Evolutionary conservation across 148 eudicot species (phyloP).

Genomic region (Camellia japonica): DNA sequence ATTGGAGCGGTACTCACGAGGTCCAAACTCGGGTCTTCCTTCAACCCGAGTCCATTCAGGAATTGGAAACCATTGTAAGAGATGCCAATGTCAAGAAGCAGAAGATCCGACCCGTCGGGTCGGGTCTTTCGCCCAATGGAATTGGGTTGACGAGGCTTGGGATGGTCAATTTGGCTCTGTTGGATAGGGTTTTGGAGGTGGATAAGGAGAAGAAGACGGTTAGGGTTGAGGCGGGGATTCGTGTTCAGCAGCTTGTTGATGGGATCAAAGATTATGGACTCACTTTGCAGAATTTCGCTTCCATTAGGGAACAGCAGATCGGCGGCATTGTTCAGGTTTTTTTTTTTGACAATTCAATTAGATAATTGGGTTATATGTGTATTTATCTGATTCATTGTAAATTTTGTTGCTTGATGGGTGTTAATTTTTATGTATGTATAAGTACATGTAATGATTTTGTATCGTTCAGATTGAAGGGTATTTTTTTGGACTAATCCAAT

Average conservation of each 20-base stretch:
- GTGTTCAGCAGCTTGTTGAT: slow-evolving; percentile 95
- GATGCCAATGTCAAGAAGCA: slow-evolving; percentile 45
- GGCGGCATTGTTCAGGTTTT: slow-evolving; percentile 93
- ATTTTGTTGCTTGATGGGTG: background rate
- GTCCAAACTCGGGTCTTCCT: slow-evolving; percentile 64
- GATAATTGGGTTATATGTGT: background rate
- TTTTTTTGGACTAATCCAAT: background rate
- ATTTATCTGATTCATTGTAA: background rate
- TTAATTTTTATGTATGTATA: background rate
- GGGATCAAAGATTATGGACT: slow-evolving; percentile 73
- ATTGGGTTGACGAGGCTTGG: slow-evolving; percentile 86
- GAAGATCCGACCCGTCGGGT: slow-evolving; percentile 84
- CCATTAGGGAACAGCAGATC: slow-evolving; percentile 89
- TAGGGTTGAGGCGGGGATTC: slow-evolving; percentile 73
- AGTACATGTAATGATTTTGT: background rate
- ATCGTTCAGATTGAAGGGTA: too few relatives aligned
- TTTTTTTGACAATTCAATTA: background rate
- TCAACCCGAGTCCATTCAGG: slow-evolving; percentile 61
- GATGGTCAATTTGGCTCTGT: slow-evolving; percentile 79
- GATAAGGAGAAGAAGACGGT: slow-evolving; percentile 72
- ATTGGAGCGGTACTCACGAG: slow-evolving; percentile 93
- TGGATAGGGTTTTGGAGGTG: slow-evolving; percentile 89
- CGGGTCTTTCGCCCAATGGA: slow-evolving; percentile 86
- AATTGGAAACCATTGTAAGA: slow-evolving; percentile 46
- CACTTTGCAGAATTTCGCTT: slow-evolving; percentile 92